Percentiles rank a stretch among this genome's conserved stretches.
These are phyloP conservation scores for Oryza officinalis DNA, from an alignment of 176 grass and related monocot species.

Conservation along the genomic window DNA sequence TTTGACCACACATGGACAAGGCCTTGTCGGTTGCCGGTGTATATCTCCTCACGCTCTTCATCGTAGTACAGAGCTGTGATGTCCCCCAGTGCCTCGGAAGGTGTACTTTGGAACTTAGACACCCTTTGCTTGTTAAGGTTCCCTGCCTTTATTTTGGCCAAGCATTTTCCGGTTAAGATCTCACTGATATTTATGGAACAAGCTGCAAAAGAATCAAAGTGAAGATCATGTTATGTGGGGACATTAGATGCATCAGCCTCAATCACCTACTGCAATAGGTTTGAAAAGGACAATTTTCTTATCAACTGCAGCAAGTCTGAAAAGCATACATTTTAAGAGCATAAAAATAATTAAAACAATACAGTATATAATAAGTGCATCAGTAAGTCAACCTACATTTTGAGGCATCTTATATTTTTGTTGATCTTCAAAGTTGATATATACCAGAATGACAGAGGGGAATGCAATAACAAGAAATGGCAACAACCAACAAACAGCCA, in stretches of 20 bases:
- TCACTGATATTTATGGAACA: constrained; percentile 76
- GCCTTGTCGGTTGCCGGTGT: constrained; percentile 61
- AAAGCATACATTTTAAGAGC: not conserved
- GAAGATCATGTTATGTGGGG: constrained; percentile 4
- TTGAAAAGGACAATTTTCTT: not conserved
- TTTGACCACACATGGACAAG: constrained; percentile 75
- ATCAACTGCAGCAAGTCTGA: not conserved
- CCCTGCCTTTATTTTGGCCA: constrained; percentile 65
- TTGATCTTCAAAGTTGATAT: not conserved
- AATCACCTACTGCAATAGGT: not conserved
- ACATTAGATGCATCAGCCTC: not conserved
- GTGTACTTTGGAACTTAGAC: constrained; percentile 45
- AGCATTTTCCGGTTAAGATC: constrained; percentile 71
- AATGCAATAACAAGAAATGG: not conserved
- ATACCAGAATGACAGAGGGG: not conserved
- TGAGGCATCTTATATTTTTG: not conserved
- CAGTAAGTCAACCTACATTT: not conserved
- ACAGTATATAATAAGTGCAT: not conserved
- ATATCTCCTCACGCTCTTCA: constrained; percentile 72
- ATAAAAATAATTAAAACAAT: not conserved
- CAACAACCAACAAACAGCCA: not conserved
- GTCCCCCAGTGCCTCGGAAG: constrained; percentile 52
- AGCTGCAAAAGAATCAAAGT: constrained; percentile 34
- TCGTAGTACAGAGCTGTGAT: constrained; percentile 67
- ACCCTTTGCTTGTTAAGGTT: constrained; percentile 34